phyloP scores from a whole-genome alignment of 345 rosid genomes.

The Melaleuca quinquenervia region DNA sequence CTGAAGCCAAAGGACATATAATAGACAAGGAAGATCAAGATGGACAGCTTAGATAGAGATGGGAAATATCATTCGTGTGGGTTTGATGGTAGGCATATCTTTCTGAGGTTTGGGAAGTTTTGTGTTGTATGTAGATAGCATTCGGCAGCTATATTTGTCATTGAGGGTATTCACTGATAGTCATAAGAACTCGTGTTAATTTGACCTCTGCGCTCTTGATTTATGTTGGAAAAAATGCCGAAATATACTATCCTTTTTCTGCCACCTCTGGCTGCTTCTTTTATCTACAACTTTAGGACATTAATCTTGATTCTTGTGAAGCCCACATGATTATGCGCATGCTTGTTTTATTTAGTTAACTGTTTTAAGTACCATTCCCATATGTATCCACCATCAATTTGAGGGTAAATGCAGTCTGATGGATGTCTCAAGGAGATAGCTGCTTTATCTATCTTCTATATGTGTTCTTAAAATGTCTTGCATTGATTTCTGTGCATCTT shows the following conservation, averaged over 20 bases:
- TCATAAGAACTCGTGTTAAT: background rate
- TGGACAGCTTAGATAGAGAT: background rate
- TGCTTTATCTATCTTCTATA: background rate
- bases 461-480: background rate
- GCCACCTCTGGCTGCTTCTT: background rate
- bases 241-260: background rate
- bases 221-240: background rate
- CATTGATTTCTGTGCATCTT: background rate
- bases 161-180: background rate
- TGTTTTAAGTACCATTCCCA: background rate
- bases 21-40: background rate
- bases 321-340: background rate
- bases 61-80: background rate
- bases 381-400: background rate
- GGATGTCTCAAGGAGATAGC: background rate
- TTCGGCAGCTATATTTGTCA: background rate
- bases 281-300: background rate
- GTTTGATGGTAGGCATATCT: background rate
- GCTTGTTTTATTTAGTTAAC: background rate
- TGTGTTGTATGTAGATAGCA: background rate
- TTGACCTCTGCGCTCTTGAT: background rate
- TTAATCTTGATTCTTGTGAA: background rate
- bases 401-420: background rate
- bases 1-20: background rate
- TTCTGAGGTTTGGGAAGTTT: background rate